Base-by-base conservation (phyloP, 2,329 filamentous ascomycete species). In the Xylaria hypoxylon region DNA sequence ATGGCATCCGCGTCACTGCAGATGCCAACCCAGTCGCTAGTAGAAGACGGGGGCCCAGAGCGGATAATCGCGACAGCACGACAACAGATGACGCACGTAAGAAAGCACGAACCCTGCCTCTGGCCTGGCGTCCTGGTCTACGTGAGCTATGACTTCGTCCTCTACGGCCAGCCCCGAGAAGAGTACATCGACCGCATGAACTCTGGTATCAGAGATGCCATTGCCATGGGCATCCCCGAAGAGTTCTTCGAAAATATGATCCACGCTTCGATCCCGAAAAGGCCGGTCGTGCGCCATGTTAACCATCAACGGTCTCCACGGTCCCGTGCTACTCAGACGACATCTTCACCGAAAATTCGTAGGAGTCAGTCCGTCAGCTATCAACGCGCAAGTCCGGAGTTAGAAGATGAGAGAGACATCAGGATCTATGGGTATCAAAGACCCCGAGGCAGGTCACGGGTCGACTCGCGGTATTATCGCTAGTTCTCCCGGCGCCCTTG, bases 121-220 rank as follows among this genome's bases (percentile, higher is more conserved):
- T 8, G 7, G 17, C 33, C 24, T 17, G 7, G 15, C 19, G 44
- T 65, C 10, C 19, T 57, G 17, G 63, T 65, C 35, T 65, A 65
- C 17, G 3, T 58, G 10, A 65, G 57, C 45, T 6, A 60, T 24
- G 17, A 50, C 28, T 57, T 45, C 45, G 28, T 57, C 2, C n/a
- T 1, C 26, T 26, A 0, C 6, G 58, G 51, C 19, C 1, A 42
- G 1, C 51, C 63, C 5, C 51, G 51, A 11, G 38, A 51, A 10
- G 57, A 61, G 38, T 61, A 57, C 38, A 52, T 61, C 51, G 35
- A 52, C 6, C 57, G 57, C 26, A 52, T 65, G 44, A 61, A 58
- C 28, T 57, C 17, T 3, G 51, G 57, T 11, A 61, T 61, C 35
- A 10, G 19, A 45, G 51, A 65, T 19, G 57, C 57, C 5, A 10